Percentiles rank a stretch among this genome's conserved stretches.
phyloP scores from a whole-genome alignment of 305 asterid genomes.

The Fraxinus floribunda region DNA sequence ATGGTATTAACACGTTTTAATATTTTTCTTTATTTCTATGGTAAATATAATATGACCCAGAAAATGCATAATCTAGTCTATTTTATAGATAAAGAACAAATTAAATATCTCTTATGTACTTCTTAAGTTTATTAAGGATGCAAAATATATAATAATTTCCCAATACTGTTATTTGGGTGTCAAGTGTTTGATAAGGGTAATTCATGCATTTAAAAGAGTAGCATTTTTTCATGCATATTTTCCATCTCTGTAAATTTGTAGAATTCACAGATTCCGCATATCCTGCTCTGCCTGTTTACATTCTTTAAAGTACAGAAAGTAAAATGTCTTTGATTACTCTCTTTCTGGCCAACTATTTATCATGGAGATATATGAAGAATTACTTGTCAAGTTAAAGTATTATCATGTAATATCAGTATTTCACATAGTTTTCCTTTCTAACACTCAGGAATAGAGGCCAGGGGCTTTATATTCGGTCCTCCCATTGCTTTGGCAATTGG shows the following conservation, averaged over 20 bases:
- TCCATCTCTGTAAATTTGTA: neutral
- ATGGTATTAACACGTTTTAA: neutral
- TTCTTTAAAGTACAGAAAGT: neutral
- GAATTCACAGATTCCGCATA: neutral
- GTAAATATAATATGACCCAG: neutral
- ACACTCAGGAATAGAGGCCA: conserved; percentile 71
- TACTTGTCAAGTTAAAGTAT: neutral
- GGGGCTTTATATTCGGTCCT: conserved; percentile 80
- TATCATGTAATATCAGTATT: neutral
- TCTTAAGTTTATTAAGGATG: neutral
- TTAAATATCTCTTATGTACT: neutral
- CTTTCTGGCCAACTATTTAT: neutral
- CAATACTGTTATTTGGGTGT: neutral
- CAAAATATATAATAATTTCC: neutral
- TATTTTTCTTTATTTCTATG: neutral
- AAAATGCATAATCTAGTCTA: neutral
- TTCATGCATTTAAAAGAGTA: neutral
- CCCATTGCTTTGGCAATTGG: conserved; percentile 85
- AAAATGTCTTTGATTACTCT: neutral
- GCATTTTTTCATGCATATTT: neutral
- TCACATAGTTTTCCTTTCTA: neutral
- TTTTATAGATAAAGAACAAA: neutral
- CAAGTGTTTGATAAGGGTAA: neutral
- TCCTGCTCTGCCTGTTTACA: neutral
- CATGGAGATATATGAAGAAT: neutral